Evolutionary conservation across 495 filamentous ascomycete genomes (phyloP), one percentile per base, ranked within the genome.

Genomic region (Hyaloscypha hepaticicola): DNA sequence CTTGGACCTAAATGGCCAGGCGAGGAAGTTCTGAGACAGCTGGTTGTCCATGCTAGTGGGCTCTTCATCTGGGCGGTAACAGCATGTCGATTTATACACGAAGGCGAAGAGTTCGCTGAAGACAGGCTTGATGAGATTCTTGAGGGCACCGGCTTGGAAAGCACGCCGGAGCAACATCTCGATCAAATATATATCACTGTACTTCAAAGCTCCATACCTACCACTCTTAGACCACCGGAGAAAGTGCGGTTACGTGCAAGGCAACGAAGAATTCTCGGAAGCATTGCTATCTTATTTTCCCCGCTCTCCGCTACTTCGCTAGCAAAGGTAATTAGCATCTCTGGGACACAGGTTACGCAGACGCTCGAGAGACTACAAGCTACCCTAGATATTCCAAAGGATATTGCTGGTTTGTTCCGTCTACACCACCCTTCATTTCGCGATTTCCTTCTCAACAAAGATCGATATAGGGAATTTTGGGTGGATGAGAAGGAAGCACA

Each of bases 401-500:
- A 60, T 49, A 12, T 14, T 19, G 49, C 49, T 24, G 21, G 49
- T 24, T 24, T 24, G 6, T 25, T 50, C 9, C 58, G 33, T 49
- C 55, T 57, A 28, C 14, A 57, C 26, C 51, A 55, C 21, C 25
- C 55, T 29, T 58, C 55, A 24, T 45, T 61, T 49, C 63, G 63
- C 26, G 63, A 65, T 49, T 65, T 65, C 28, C 63, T 65, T 29
- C 63, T 66, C n/a, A 55, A 51, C 58, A 60, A 68, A 57, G 55
- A 66, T 22, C 45, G 52, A 58, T 70, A 60, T 56, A 28, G 21
- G 24, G 64, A 64, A 33, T 72, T 70, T 56, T 55, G 55, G 58
- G 68, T 72, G 26, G 60, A 70, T 55, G 55, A 67, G 58, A 55
- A 50, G 45, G 31, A 68, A 19, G 61, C 70, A 55, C 69, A 72